phyloP scores from a whole-genome alignment of 192 early-diverging fungal species.

The Spizellomyces punctatus region DNA sequence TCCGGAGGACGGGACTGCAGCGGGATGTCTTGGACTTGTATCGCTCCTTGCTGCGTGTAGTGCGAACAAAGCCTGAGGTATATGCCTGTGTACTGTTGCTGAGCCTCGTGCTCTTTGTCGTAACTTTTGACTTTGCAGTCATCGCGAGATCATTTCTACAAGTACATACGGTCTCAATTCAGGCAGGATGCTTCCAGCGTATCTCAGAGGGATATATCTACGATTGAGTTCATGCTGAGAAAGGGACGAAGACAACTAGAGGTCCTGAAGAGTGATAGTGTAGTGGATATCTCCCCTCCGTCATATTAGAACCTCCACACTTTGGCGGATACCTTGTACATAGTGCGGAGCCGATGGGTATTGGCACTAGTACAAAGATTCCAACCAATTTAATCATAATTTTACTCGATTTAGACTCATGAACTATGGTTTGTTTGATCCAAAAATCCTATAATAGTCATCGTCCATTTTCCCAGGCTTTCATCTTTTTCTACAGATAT shows the following conservation, averaged over 20 bases:
- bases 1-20: conserved; percentile 34
- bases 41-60: conserved; percentile 21
- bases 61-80: conserved; percentile 19
- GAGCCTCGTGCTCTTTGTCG: background rate
- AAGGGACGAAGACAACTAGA: conserved; percentile 28
- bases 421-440: too few species aligned
- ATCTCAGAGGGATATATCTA: conserved; percentile 21
- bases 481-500: too few species aligned
- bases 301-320: too few species aligned
- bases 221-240: conserved; percentile 37
- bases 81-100: background rate
- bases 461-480: too few species aligned
- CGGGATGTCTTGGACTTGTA: conserved; percentile 34
- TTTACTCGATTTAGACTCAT: too few species aligned
- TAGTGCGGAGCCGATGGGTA: too few species aligned
- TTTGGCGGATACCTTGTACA: too few species aligned
- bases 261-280: conserved; percentile 16
- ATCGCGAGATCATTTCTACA: conserved; percentile 23
- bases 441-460: too few species aligned
- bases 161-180: conserved; percentile 17
- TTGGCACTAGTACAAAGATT: too few species aligned
- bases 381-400: too few species aligned
- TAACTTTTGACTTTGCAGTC: background rate
- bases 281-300: conserved; percentile 28
- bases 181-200: conserved; percentile 21